Percentiles rank a stretch among this genome's conserved stretches.
These are phyloP conservation scores for Jatropha curcas DNA, from an alignment of 345 rosid species.

Conservation along the genomic window DNA sequence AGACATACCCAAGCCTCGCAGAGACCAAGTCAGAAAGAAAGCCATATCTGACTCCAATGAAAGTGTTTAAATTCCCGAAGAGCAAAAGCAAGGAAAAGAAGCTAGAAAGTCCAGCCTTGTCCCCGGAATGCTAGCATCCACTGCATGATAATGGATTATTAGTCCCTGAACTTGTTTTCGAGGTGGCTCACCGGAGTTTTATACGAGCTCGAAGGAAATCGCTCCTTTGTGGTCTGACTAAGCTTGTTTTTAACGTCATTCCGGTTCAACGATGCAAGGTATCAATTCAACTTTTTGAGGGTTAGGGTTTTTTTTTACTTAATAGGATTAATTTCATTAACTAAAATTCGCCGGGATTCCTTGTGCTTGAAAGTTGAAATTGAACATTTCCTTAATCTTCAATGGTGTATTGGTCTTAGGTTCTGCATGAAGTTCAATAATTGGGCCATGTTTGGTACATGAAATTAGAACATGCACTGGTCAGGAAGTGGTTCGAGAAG, in stretches of 20 bases:
- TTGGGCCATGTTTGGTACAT: slow-evolving; percentile 55
- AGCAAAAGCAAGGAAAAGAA: slow-evolving; percentile 65
- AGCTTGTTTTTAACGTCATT: slow-evolving; percentile 46
- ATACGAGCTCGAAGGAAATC: slow-evolving; percentile 49
- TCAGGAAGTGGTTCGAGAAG: slow-evolving; percentile 59
- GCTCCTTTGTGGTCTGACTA: slow-evolving; percentile 53
- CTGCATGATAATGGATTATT: slow-evolving; percentile 82
- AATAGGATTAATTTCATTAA: not conserved
- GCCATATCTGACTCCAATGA: slow-evolving; percentile 79
- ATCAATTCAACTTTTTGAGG: not conserved
- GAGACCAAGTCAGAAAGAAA: slow-evolving; percentile 80
- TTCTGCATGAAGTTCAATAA: slow-evolving; percentile 24
- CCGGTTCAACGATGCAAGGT: slow-evolving; percentile 78
- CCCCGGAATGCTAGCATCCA: slow-evolving; percentile 60
- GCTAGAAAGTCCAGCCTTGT: slow-evolving; percentile 67
- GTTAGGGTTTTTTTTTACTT: not conserved
- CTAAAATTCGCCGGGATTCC: too few relatives aligned
- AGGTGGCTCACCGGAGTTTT: slow-evolving; percentile 63
- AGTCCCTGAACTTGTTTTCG: slow-evolving; percentile 68
- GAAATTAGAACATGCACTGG: slow-evolving; percentile 80
- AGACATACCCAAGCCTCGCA: slow-evolving; percentile 68
- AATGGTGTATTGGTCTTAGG: slow-evolving; percentile 14
- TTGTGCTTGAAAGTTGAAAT: too few relatives aligned
- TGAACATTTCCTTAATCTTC: not conserved
- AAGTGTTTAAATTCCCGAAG: slow-evolving; percentile 56